Base-by-base conservation (phyloP, 805 yeast species). In the Clavispora fructus region DNA sequence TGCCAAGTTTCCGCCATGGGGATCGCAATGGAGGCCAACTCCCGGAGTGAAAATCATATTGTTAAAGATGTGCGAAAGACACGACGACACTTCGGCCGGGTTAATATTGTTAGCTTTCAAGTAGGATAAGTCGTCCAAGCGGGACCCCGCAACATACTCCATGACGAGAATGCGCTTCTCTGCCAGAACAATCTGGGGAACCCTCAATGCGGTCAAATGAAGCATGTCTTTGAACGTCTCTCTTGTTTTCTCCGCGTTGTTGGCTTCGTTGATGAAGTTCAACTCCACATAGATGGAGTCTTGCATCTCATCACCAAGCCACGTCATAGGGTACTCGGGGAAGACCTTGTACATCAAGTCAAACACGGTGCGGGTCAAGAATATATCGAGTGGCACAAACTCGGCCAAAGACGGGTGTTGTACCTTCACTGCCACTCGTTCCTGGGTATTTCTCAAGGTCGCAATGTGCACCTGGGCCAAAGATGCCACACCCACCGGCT, bases 1-100 rank as follows among this genome's bases (percentile, higher is more conserved):
- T 0, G 98, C 97, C 48, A 94, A 70, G 59, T 94, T 94, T 0
- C 99, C 99, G 10, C 96, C 96, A 63, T 94, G 99, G 1, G 99
- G 99, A 63, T 94, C 99, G 68, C 99, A 94, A 63, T 94, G 99
- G 38, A 94, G 78, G 0, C 92, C 88, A 19, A 89, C 96, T 26
- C 82, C 83, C 0, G 97, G 95, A 2, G 95, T 85, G 69, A 94
- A 94, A 35, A 94, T 89, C 99, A 94, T 94, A 59, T 82, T 83
- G 69, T 92, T 88, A 72, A 94, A 94, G 27, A 89, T 83, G 56
- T 92, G 96, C 0, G 97, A 82, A 33, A 94, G 72, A 61, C 97
- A 92, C 7, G 83, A 69, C 2, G 95, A 83, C 8, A 94, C 95
- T 51, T 87, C 86, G 0, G 84, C 78, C 23, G 95, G 71, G 17